Evolutionary conservation across 176 grass and related monocot genomes (phyloP).

Genomic region (Oryza longistaminata): DNA sequence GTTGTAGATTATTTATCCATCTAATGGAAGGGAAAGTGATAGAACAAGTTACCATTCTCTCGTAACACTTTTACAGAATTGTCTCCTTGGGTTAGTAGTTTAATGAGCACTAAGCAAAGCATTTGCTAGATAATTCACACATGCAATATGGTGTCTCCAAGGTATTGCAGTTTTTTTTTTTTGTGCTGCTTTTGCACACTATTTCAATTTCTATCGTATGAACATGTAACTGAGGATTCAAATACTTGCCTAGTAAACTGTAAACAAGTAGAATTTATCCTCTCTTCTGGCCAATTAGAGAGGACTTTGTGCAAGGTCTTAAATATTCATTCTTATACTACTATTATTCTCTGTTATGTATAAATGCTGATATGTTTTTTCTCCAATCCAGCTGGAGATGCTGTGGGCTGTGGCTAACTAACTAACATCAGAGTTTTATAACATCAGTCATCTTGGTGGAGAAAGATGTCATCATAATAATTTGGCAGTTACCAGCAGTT

Average conservation of each 20-base stretch:
- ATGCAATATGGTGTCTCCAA: not conserved
- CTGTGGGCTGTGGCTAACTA: not conserved
- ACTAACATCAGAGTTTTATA: not conserved
- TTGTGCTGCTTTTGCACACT: not conserved
- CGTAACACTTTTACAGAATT: not conserved
- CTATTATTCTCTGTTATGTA: no score
- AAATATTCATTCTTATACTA: not conserved
- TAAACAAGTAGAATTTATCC: not conserved
- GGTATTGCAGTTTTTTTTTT: not conserved
- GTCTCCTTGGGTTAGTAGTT: not conserved
- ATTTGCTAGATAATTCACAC: not conserved
- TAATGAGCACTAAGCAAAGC: not conserved
- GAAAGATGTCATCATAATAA: not conserved
- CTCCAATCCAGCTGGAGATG: slow-evolving; percentile 14
- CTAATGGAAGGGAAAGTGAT: not conserved
- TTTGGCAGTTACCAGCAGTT: not conserved
- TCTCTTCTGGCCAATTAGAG: not conserved
- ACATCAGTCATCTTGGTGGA: not conserved
- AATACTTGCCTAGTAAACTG: not conserved
- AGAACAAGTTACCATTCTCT: not conserved
- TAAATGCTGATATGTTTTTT: not conserved
- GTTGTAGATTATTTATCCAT: not conserved
- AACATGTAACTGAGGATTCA: not conserved
- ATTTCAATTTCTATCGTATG: not conserved
- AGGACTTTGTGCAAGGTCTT: not conserved